Percentiles rank a stretch among this genome's conserved stretches.
Conservation (phyloP, 75 land plant species). For the Pseudotsuga menziesii region DNA sequence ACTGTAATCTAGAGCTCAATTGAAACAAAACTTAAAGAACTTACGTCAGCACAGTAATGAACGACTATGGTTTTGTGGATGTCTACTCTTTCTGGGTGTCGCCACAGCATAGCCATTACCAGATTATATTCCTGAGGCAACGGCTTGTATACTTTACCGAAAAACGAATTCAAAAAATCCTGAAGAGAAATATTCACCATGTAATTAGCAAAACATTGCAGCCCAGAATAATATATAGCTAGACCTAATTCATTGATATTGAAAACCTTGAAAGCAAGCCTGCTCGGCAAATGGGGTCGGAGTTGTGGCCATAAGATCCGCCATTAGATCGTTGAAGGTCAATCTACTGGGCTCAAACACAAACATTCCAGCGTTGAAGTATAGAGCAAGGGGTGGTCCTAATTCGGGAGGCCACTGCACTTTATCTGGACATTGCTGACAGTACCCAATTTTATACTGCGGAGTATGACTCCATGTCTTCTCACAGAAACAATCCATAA, state of each 20-base stretch:
- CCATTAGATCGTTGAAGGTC: constrained; percentile 31
- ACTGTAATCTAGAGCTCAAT: too few species aligned
- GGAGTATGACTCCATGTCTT: constrained; percentile 13
- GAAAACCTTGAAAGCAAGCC: constrained; percentile 14
- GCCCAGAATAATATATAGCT: constrained; percentile 22
- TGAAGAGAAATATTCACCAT: constrained; percentile 12
- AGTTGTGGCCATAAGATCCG: constrained; percentile 18
- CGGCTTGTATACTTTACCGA: constrained; percentile 24
- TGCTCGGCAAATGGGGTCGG: constrained; percentile 56
- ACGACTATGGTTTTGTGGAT: constrained; percentile 38
- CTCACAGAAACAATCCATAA: constrained; percentile 24
- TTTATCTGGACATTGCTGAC: constrained; percentile 15
- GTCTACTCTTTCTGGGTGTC: constrained; percentile 27
- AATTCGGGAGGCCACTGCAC: constrained; percentile 20
- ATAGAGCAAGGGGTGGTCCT: constrained; percentile 47
- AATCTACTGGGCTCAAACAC: constrained; percentile 50
- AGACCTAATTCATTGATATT: not conserved
- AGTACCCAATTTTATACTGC: constrained; percentile 14
- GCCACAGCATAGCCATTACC: constrained; percentile 40
- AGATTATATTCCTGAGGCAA: constrained; percentile 32
- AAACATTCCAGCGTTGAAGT: constrained; percentile 85
- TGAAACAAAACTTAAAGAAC: not conserved
- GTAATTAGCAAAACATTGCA: not conserved
- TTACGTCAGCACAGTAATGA: constrained; percentile 48
- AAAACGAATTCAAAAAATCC: constrained; percentile 61